Conservation (phyloP, 495 filamentous ascomycete species). For the Aspergillus ellipticus region DNA sequence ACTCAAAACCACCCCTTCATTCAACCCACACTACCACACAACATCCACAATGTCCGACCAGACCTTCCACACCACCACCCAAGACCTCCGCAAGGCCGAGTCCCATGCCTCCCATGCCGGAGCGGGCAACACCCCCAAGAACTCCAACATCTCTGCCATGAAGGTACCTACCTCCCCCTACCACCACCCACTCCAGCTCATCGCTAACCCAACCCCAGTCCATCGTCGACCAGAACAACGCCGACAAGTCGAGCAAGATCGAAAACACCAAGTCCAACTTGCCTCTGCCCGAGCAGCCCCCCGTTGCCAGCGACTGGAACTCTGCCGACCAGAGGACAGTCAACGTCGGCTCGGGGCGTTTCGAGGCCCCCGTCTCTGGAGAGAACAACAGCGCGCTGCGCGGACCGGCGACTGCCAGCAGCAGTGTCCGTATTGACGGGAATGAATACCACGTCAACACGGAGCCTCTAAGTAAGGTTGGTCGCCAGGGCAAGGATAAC, state of each 20-base stretch:
- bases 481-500: slow-evolving; percentile 52
- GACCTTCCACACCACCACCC: slow-evolving; percentile 49
- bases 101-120: slow-evolving; percentile 39
- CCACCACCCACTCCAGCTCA: not conserved
- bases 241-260: slow-evolving; percentile 59
- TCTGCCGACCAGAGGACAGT: slow-evolving; percentile 63
- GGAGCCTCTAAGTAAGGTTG: slow-evolving; percentile 40
- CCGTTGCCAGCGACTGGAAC: slow-evolving; percentile 70
- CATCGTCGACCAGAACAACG: slow-evolving; percentile 39
- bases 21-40: not conserved
- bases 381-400: slow-evolving; percentile 52
- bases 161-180: slow-evolving; percentile 29
- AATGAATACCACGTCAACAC: slow-evolving; percentile 38
- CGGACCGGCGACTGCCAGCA: slow-evolving; percentile 59
- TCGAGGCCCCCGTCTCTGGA: slow-evolving; percentile 52
- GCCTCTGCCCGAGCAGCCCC: slow-evolving; percentile 74
- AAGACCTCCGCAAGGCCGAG: slow-evolving; percentile 52
- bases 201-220: slow-evolving; percentile 33
- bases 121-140: slow-evolving; percentile 38
- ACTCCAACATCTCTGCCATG: slow-evolving; percentile 45
- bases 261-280: slow-evolving; percentile 65
- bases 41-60: slow-evolving; percentile 42
- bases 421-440: slow-evolving; percentile 51
- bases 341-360: slow-evolving; percentile 62
- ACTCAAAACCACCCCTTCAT: not conserved